Percentiles rank a stretch among this genome's conserved stretches.
These are phyloP conservation scores for Sutorius eximius DNA, from an alignment of 1,284 basidiomycete species.

Conservation along the genomic window DNA sequence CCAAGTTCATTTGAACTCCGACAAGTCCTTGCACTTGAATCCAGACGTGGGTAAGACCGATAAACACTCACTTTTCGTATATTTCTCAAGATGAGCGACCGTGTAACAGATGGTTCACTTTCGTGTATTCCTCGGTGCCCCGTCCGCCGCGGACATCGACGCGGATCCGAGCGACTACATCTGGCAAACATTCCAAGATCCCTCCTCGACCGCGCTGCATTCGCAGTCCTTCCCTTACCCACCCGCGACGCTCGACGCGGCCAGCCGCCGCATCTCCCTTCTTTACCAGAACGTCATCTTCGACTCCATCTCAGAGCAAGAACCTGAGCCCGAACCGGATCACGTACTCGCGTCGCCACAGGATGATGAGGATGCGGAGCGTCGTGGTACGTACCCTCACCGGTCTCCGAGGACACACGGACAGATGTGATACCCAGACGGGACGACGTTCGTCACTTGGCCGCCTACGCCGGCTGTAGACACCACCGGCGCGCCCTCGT, in stretches of 20 bases:
- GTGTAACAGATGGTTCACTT: conserved; percentile 26
- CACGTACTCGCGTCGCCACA: conserved; percentile 14
- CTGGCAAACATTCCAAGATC: conserved; percentile 41
- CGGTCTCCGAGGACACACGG: conserved; percentile 5
- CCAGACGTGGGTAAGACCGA: no score
- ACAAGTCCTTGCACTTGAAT: no score
- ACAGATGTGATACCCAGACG: conserved; percentile 34
- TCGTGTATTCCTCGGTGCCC: conserved; percentile 52
- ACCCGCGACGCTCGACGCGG: conserved; percentile 57
- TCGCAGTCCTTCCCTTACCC: conserved; percentile 35
- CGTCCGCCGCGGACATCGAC: conserved; percentile 35
- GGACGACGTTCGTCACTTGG: conserved; percentile 56
- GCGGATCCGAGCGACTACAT: conserved; percentile 30
- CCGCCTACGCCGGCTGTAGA: conserved; percentile 41
- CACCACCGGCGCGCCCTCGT: conserved; percentile 25
- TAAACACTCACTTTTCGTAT: neutral
- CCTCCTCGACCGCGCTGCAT: neutral
- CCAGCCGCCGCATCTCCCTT: conserved; percentile 59
- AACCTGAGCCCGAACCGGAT: conserved; percentile 10
- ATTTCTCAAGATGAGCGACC: neutral
- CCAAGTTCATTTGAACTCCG: no score
- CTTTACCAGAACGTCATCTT: conserved; percentile 70
- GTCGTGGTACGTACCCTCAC: conserved; percentile 19
- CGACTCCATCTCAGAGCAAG: conserved; percentile 41
- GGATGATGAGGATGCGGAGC: conserved; percentile 7